Evolutionary conservation across 257 asterid genomes (phyloP).

Genomic region (Penstemon davidsonii): DNA sequence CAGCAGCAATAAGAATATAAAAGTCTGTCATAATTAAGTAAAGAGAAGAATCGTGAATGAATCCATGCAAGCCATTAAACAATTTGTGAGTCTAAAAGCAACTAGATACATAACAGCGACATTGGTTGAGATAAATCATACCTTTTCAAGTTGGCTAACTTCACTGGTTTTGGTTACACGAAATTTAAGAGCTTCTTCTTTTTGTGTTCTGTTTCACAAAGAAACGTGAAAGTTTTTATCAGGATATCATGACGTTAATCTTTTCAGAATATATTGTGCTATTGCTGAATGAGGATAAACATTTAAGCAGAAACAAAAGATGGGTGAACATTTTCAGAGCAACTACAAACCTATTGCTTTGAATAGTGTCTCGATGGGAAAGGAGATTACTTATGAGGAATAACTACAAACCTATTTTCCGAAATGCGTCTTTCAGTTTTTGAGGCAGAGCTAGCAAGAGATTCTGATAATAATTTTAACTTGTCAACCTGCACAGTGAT

Average conservation of each 20-base stretch:
- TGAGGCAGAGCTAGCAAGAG: slow-evolving; percentile 76
- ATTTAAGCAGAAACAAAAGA: too few relatives aligned
- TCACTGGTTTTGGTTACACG: slow-evolving; percentile 68
- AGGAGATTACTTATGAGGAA: slow-evolving; percentile 27
- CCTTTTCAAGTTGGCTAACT: slow-evolving; percentile 70
- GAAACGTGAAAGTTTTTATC: background rate
- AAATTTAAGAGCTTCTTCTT: slow-evolving; percentile 79
- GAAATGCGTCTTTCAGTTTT: slow-evolving; percentile 77
- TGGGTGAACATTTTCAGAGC: background rate
- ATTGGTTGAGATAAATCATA: slow-evolving; percentile 28
- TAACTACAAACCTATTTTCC: slow-evolving; percentile 62
- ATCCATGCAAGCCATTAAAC: slow-evolving; percentile 4
- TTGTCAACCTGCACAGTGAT: slow-evolving; percentile 70
- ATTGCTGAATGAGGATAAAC: too few relatives aligned
- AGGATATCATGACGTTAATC: background rate
- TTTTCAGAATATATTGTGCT: background rate
- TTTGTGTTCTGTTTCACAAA: slow-evolving; percentile 53
- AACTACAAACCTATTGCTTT: background rate
- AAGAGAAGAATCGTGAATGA: background rate
- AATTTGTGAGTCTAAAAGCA: slow-evolving; percentile 17
- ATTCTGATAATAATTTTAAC: slow-evolving; percentile 77
- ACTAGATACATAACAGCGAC: slow-evolving; percentile 33
- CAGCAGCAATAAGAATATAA: too few relatives aligned
- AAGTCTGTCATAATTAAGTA: too few relatives aligned
- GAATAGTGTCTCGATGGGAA: background rate